These are phyloP conservation scores for Lodderomyces jiufengensis DNA, from an alignment of 1,139 yeast genomes.

Conservation along the genomic window DNA sequence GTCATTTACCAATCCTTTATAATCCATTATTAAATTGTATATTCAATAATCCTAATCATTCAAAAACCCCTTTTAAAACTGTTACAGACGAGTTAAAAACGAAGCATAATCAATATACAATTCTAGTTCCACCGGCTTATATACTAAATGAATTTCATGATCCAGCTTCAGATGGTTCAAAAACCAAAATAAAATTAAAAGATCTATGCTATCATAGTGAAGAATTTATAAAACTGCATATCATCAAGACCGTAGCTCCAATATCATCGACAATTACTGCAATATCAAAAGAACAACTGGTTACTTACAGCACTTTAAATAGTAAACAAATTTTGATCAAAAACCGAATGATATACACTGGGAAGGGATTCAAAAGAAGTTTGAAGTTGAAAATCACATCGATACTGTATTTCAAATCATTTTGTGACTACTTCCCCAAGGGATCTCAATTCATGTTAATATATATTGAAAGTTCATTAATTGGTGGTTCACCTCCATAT, in stretches of 20 bases:
- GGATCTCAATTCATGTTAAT: conserved; percentile 51
- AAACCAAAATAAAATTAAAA: conserved; percentile 33
- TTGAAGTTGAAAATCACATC: conserved; percentile 42
- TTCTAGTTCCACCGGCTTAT: conserved; percentile 60
- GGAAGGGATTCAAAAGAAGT: conserved; percentile 54
- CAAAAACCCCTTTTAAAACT: conserved; percentile 48
- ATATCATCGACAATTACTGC: conserved; percentile 35
- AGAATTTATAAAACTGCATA: conserved; percentile 71
- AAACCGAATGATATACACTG: conserved; percentile 52
- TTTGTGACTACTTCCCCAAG: conserved; percentile 45
- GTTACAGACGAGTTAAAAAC: conserved; percentile 39
- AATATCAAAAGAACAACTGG: conserved; percentile 41
- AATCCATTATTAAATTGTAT: conserved; percentile 68
- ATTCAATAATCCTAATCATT: conserved; percentile 62
- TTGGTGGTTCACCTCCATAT: conserved; percentile 28
- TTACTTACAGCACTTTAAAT: conserved; percentile 54
- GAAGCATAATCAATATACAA: conserved; percentile 47
- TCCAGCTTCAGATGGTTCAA: conserved; percentile 32
- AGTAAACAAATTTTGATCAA: conserved; percentile 57
- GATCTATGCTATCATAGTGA: conserved; percentile 58
- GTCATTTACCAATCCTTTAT: conserved; percentile 40
- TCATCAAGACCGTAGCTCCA: conserved; percentile 41
- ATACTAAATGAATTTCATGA: conserved; percentile 52
- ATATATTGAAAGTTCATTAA: conserved; percentile 48
- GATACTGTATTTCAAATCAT: conserved; percentile 42